Evolutionary conservation across 768 basidiomycete genomes (phyloP).

Genomic region (Agaricus sinodeliciosus): DNA sequence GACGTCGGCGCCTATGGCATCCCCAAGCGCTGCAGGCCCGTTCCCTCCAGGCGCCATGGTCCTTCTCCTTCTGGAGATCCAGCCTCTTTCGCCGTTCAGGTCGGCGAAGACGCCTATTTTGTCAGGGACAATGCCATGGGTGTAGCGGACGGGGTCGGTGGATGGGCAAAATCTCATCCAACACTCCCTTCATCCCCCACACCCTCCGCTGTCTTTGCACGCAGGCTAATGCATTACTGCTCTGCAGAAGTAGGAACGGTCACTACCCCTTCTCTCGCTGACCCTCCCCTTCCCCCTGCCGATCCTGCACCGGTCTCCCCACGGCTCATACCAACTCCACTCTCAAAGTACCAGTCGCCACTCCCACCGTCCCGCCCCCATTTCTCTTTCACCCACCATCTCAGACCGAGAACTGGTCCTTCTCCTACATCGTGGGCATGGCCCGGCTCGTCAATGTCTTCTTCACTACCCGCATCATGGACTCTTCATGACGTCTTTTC

Average conservation of each 20-base stretch:
- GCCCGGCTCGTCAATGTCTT: slow-evolving; percentile 10
- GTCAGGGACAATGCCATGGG: slow-evolving; percentile 81
- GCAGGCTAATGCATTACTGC: slow-evolving; percentile 82
- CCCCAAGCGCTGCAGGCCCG: slow-evolving; percentile 45
- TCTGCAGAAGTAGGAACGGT: slow-evolving; percentile 47
- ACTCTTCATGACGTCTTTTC: slow-evolving; percentile 10
- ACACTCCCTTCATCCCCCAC: slow-evolving; percentile 20
- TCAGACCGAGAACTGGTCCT: slow-evolving; percentile 15
- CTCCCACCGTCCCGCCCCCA: slow-evolving; percentile 12
- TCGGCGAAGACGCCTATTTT: slow-evolving; percentile 93
- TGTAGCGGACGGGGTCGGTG: slow-evolving; percentile 93
- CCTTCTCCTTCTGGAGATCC: slow-evolving; percentile 19
- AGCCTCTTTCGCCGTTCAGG: slow-evolving; percentile 55
- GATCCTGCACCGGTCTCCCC: slow-evolving; percentile 9
- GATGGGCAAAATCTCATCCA: slow-evolving; percentile 54
- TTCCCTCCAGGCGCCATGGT: slow-evolving; percentile 14
- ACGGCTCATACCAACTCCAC: slow-evolving; percentile 3
- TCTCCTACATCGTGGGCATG: slow-evolving; percentile 10
- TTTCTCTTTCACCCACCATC: slow-evolving; percentile 21
- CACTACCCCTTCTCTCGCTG: neutral
- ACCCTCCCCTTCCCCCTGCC: slow-evolving; percentile 11
- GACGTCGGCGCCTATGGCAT: slow-evolving; percentile 84
- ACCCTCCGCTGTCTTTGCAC: slow-evolving; percentile 56
- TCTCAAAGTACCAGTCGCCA: slow-evolving; percentile 1
- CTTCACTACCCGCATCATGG: slow-evolving; percentile 1